phyloP scores from a whole-genome alignment of 495 filamentous ascomycete species.

The Talaromyces trachyspermus region DNA sequence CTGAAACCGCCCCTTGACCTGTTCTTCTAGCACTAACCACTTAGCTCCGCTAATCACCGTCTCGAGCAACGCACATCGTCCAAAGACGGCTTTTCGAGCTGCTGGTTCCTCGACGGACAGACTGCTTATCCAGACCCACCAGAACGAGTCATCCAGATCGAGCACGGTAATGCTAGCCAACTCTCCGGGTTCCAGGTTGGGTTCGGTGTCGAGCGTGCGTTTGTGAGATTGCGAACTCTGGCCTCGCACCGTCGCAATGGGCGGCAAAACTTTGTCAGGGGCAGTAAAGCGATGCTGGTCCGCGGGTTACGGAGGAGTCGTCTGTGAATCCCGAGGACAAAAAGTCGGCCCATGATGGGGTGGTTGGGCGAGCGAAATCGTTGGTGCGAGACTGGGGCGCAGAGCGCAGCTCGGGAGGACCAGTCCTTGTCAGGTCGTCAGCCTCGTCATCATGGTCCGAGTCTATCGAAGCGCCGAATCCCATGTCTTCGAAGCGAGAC shows the following conservation, averaged over 20 bases:
- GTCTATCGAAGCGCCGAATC: constrained; percentile 73
- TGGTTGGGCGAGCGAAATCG: constrained; percentile 76
- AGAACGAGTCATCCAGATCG: constrained; percentile 91
- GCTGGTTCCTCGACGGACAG: constrained; percentile 81
- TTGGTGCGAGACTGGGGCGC: constrained; percentile 53
- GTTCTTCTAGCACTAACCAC: constrained; percentile 94
- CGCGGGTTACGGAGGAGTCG: constrained; percentile 46
- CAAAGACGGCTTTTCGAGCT: constrained; percentile 84
- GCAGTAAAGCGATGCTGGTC: constrained; percentile 61
- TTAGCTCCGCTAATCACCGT: constrained; percentile 72
- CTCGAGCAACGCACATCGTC: constrained; percentile 86
- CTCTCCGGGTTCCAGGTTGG: constrained; percentile 79
- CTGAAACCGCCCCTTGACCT: constrained; percentile 90
- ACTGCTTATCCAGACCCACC: constrained; percentile 99
- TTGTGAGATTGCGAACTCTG: constrained; percentile 85
- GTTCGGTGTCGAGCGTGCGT: constrained; percentile 54
- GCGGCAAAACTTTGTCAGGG: constrained; percentile 89
- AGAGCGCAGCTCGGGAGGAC: constrained; percentile 42
- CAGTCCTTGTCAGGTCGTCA: constrained; percentile 15
- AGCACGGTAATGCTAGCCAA: constrained; percentile 82
- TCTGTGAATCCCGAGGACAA: constrained; percentile 87
- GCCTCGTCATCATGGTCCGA: constrained; percentile 53
- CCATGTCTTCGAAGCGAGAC: constrained; percentile 94
- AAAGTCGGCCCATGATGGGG: constrained; percentile 97
- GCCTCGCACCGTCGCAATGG: constrained; percentile 61